These are phyloP conservation scores for Rhinocladiella similis DNA, from an alignment of 2,329 filamentous ascomycete species.

Conservation along the genomic window DNA sequence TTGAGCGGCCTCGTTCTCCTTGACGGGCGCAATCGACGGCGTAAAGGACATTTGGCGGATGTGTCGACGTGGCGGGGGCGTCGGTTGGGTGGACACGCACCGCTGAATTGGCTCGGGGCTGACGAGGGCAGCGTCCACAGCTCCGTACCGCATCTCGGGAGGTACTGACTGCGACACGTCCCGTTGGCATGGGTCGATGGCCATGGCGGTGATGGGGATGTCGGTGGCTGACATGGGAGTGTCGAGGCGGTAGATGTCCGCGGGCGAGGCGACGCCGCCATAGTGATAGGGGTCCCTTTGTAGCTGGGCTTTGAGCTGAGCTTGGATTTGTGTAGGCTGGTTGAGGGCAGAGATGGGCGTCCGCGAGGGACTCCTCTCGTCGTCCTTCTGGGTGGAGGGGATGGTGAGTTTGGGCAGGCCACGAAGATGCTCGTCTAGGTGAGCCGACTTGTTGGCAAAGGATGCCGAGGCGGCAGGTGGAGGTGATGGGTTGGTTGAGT, in stretches of 20 bases:
- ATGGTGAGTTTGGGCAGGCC: slow-evolving; percentile 59
- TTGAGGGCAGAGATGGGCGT: slow-evolving; percentile 33
- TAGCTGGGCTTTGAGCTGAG: slow-evolving; percentile 46
- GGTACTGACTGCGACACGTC: slow-evolving; percentile 88
- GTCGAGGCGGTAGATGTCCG: slow-evolving; percentile 71
- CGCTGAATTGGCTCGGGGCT: slow-evolving; percentile 47
- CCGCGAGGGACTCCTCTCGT: slow-evolving; percentile 28
- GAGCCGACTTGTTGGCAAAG: slow-evolving; percentile 33
- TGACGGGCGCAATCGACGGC: slow-evolving; percentile 26
- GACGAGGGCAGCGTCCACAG: slow-evolving; percentile 34
- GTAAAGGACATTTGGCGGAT: slow-evolving; percentile 26
- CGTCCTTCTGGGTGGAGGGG: slow-evolving; percentile 42
- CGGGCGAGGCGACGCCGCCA: slow-evolving; percentile 47
- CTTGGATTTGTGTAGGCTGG: slow-evolving; percentile 26
- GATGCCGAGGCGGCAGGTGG: slow-evolving; percentile 39
- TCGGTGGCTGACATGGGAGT: slow-evolving; percentile 91
- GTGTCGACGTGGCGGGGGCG: slow-evolving; percentile 16
- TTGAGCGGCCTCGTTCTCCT: slow-evolving; percentile 18
- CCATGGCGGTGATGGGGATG: slow-evolving; percentile 74
- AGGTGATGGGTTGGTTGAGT: slow-evolving; percentile 59
- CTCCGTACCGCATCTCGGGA: slow-evolving; percentile 83
- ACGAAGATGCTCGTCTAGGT: slow-evolving; percentile 52
- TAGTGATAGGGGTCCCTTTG: slow-evolving; percentile 43
- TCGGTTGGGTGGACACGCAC: slow-evolving; percentile 39
- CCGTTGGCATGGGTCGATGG: slow-evolving; percentile 70